Base-by-base conservation (phyloP, 257 asterid species). In the Nemophila menziesii region DNA sequence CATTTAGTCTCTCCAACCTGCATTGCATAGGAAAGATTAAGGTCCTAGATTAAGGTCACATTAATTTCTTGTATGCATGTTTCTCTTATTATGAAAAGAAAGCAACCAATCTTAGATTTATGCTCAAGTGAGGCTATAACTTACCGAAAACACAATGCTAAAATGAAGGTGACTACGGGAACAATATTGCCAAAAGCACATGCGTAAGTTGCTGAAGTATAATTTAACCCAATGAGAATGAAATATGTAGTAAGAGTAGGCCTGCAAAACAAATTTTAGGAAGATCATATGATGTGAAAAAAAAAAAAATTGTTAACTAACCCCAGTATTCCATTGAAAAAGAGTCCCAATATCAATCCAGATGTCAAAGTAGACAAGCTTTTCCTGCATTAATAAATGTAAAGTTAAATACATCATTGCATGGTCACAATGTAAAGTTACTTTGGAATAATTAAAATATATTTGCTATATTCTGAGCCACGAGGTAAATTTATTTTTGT, bases 101-200 rank as follows among this genome's bases (percentile, higher is more conserved):
- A 16, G 5, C 36, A 9, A 34, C 1, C 3, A 13, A 7, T 19
- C 0, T 18, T 2, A n/a, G n/a, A n/a, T n/a, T n/a, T n/a, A n/a
- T n/a, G n/a, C n/a, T n/a, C n/a, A n/a, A n/a, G n/a, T n/a, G n/a
- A n/a, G n/a, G n/a, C n/a, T n/a, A n/a, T n/a, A 17, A 16, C 67
- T 44, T 54, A 81, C 96, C 92, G 20, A 10, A 86, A 59, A 15
- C 63, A 68, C 60, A 76, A 48, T 27, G 96, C 81, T 46, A 82
- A 14, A 55, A 74, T 17, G 18, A 86, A 79, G 12, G 96, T 79
- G 29, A 72, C 36, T 1, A 86, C 82, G 0, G 96, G 96, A 16
- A 72, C 90, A 51, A 70, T 38, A 55, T 82, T 86, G 43, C 69
- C 48, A 78, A 86, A 86, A 42, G 94, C 92, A 26, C 83, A 75